A percentile compares a stretch with the other conserved stretches of the same genome.
Evolutionary conservation across 208 protist genomes (phyloP).

Genomic region (Blechomonas ayalai): DNA sequence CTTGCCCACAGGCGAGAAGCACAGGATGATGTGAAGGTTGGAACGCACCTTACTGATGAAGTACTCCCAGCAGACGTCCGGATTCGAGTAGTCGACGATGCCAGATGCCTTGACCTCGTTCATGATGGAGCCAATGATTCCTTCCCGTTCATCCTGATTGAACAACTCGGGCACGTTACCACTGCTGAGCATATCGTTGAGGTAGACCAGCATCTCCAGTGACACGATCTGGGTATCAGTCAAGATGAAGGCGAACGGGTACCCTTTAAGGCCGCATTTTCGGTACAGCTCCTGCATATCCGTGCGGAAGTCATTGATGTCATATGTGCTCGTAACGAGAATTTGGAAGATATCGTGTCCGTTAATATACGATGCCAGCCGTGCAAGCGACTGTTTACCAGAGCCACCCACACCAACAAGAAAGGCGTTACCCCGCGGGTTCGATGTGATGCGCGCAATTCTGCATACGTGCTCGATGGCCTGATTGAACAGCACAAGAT

Average conservation of each 20-base stretch:
- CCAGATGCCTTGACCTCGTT: slow-evolving; percentile 91
- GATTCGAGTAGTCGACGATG: slow-evolving; percentile 86
- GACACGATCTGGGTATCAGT: slow-evolving; percentile 97
- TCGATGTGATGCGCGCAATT: slow-evolving; percentile 94
- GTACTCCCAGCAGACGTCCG: slow-evolving; percentile 93
- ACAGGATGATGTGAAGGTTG: slow-evolving; percentile 96
- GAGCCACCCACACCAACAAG: slow-evolving; percentile 93
- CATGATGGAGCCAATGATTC: slow-evolving; percentile 80
- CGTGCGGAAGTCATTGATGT: slow-evolving; percentile 93
- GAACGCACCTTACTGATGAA: slow-evolving; percentile 95
- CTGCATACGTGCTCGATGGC: slow-evolving; percentile 97
- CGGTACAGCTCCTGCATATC: slow-evolving; percentile 96
- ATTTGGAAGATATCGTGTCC: slow-evolving; percentile 98
- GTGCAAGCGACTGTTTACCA: slow-evolving; percentile 92
- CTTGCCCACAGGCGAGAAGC: slow-evolving; percentile 97
- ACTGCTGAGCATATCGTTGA: slow-evolving; percentile 97
- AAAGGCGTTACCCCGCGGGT: slow-evolving; percentile 94
- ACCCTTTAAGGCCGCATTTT: slow-evolving; percentile 93
- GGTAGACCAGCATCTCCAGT: slow-evolving; percentile 95
- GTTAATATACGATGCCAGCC: slow-evolving; percentile 95
- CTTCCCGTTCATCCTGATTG: slow-evolving; percentile 91
- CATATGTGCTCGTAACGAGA: slow-evolving; percentile 95
- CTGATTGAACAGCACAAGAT: slow-evolving; percentile 97
- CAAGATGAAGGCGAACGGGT: slow-evolving; percentile 94
- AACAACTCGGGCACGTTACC: slow-evolving; percentile 96